A percentile compares a stretch with the other conserved stretches of the same genome.
Conservation (phyloP, 306 rosid species). For the Dalbergia cochinchinensis region DNA sequence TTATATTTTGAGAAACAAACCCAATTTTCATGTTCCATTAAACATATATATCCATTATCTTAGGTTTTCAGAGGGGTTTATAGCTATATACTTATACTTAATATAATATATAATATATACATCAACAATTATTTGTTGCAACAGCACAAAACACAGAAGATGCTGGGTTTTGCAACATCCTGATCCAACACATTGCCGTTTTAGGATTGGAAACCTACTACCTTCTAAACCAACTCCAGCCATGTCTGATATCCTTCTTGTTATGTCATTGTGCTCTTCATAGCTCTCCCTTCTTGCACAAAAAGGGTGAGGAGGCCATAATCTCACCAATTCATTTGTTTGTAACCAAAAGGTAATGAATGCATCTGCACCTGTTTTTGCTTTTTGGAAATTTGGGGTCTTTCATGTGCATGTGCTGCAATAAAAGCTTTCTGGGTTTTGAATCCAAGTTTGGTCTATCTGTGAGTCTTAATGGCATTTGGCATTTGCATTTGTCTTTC, state of each 20-base stretch:
- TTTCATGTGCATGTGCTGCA: no score
- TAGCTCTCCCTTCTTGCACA: constrained; percentile 6
- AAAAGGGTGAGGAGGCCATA: constrained; percentile 39
- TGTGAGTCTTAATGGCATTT: neutral
- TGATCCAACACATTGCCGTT: constrained; percentile 55
- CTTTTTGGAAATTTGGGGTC: no score
- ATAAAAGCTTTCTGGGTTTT: no score
- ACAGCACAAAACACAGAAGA: constrained; percentile 24
- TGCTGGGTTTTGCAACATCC: constrained; percentile 38
- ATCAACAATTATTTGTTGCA: neutral
- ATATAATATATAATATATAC: neutral
- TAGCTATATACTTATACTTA: no score
- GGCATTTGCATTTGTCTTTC: neutral
- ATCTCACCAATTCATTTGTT: constrained; percentile 33
- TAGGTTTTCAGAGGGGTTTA: neutral
- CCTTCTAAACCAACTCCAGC: neutral
- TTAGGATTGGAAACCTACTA: constrained; percentile 44
- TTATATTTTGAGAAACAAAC: no score
- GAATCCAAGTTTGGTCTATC: no score
- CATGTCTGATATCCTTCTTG: constrained; percentile 27
- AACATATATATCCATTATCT: neutral
- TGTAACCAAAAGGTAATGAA: neutral
- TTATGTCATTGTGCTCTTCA: neutral
- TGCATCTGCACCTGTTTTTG: no score
- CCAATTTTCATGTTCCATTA: no score